These are phyloP conservation scores for Eucalyptus lansdowneana DNA, from an alignment of 345 rosid genomes.

Conservation along the genomic window DNA sequence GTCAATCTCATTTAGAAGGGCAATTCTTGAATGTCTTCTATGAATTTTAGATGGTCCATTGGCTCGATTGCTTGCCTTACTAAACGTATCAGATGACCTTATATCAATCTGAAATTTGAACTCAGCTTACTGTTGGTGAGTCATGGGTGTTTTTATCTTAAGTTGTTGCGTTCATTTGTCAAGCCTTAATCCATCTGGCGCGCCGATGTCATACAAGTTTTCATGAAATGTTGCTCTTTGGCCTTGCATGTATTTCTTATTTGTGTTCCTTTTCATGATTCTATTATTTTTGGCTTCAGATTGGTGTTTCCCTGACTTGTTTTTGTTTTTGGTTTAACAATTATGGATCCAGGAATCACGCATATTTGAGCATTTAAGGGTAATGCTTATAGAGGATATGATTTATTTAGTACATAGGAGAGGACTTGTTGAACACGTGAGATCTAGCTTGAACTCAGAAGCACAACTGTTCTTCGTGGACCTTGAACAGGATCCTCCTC, in stretches of 20 bases:
- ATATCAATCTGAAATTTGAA: not conserved
- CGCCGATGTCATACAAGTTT: not conserved
- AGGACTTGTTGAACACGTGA: conserved; percentile 43
- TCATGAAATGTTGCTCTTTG: not conserved
- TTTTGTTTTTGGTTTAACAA: not conserved
- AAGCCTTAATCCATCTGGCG: not conserved
- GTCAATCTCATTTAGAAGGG: not conserved
- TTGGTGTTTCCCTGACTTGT: not conserved
- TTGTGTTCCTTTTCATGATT: not conserved
- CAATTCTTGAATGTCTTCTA: not conserved
- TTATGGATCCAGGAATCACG: conserved; percentile 31
- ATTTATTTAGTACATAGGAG: conserved; percentile 58
- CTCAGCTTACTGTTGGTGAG: not conserved
- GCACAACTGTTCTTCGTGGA: conserved; percentile 42
- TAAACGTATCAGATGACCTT: not conserved
- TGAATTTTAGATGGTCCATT: not conserved
- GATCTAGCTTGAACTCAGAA: conserved; percentile 44
- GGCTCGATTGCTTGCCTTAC: not conserved
- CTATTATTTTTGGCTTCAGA: not conserved
- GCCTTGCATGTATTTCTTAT: not conserved
- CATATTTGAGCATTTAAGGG: conserved; percentile 41
- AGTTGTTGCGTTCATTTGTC: not conserved
- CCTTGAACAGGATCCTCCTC: conserved; percentile 84
- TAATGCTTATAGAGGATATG: conserved; percentile 86
- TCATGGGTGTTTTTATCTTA: not conserved